Evolutionary conservation across 208 protist species (phyloP), one percentile per base, ranked within the genome.

Genomic region (Herpetomonas samuelpessoai): DNA sequence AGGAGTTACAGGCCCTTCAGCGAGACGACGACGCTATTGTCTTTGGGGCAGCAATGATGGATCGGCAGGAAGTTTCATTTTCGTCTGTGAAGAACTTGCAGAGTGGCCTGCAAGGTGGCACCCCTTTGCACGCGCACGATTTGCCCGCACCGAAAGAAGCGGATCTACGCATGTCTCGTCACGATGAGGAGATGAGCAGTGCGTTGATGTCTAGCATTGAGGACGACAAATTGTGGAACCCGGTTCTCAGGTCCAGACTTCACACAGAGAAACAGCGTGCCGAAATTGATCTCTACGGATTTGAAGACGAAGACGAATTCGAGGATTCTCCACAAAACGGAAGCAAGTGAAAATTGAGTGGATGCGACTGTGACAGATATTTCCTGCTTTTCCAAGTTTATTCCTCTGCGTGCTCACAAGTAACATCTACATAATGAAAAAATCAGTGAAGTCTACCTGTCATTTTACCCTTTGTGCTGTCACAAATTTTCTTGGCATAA

Each of bases 201-300:
- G 83, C 79, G 22, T 71, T 95, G n/a, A 95, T 95, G 86, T 89
- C 86, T 12, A 88, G 76, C 58, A 91, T 95, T 63, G 86, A 95
- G 39, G 86, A 95, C 57, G 89, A 92, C 53, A 95, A 95, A 59
- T 47, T 92, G n/a, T 93, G 86, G 86, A 95, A 95, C 65, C 89
- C 89, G 3, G 81, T 92, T 6, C 62, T 93, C 9, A 71, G 73
- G 39, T 92, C 89, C 0, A 60, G 89, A 21, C 35, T 92, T 49
- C 76, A 92, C 46, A 86, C 71, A n/a, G 59, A 82, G 57, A 55
- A 57, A 7, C 60, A 75, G 47, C 65, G 83, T 24, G 71, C 82
- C 26, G 84, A 91, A 71, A 65, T 62, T 14, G 80, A 87, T 35
- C 65, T 92, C n/a, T 89, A 90, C 55, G 66, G 35, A 10, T 95